These are phyloP conservation scores for Trichophyton simii DNA, from an alignment of 2,329 filamentous ascomycete genomes.

Conservation along the genomic window DNA sequence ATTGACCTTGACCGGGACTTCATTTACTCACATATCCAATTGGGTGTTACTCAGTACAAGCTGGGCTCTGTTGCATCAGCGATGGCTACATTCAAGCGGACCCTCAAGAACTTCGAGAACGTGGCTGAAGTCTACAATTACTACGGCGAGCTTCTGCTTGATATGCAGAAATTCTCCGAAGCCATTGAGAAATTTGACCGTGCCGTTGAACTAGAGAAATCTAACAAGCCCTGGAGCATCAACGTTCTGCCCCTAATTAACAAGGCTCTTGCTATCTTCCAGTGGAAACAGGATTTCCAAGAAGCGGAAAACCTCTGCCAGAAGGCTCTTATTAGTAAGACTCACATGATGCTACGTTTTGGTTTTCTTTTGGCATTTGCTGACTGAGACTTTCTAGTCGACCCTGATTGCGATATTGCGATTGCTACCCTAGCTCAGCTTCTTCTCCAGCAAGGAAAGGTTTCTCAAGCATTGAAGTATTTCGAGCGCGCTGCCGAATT, in stretches of 20 bases:
- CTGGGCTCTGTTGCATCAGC: conserved; percentile 96
- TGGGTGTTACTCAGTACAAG: conserved; percentile 99
- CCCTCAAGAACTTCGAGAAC: conserved; percentile 96
- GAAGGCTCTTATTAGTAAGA: conserved; percentile 90
- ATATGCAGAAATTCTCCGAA: conserved; percentile 90
- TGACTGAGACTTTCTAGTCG: conserved; percentile 46
- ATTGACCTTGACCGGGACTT: conserved; percentile 93
- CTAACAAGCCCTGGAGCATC: conserved; percentile 85
- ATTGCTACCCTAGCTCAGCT: conserved; percentile 98
- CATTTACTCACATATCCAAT: conserved; percentile 98
- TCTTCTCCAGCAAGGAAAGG: conserved; percentile 93
- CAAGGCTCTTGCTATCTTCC: conserved; percentile 92
- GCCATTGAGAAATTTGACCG: conserved; percentile 97
- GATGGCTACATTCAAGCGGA: conserved; percentile 94
- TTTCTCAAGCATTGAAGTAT: conserved; percentile 86
- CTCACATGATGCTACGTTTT: neutral
- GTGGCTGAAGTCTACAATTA: conserved; percentile 99
- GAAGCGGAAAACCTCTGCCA: conserved; percentile 95
- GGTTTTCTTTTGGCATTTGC: conserved; percentile 14
- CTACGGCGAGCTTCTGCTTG: conserved; percentile 90
- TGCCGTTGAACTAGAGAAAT: conserved; percentile 97
- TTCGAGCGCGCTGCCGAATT: conserved; percentile 94
- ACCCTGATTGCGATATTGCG: conserved; percentile 96
- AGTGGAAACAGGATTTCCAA: conserved; percentile 93
- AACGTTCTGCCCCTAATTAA: conserved; percentile 97